Evolutionary conservation across 306 rosid species (phyloP), one percentile per base, ranked within the genome.

Genomic region (Pterocarpus macrocarpus): DNA sequence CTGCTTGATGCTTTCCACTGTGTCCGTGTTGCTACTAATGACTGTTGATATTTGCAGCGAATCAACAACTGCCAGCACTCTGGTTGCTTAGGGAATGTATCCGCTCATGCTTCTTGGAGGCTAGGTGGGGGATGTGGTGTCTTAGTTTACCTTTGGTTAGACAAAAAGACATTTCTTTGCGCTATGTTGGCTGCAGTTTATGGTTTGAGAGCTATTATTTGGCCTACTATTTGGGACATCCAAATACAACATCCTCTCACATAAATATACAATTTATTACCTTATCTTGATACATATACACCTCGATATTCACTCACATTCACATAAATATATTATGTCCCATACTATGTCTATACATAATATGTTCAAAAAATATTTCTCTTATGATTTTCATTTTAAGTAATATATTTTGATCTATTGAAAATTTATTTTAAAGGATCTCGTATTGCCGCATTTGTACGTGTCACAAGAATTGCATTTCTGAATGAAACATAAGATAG

Each of bases 31-130:
- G n/a, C n/a, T 43, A 58, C 47, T 75, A 33, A 56, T 28, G 33
- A 49, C 36, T 17, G 50, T 15, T 15, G 15, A 44, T 15, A 22
- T 44, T 41, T 76, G 82, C 89, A 86, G 90, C 1, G 90, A 87
- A 68, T 87, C 90, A 47, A 84, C 90, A 43, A 87, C 90, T 1
- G 90, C 90, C 64, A 87, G 90, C 86, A 87, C 90, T 39, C 68
- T 87, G 76, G 90, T 83, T 81, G 87, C 85, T 7, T 87, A 86
- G 85, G 68, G 78, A 49, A 53, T 14, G 67, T 8, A 34, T 55
- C 38, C 0, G 16, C 14, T 59, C 59, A 6, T 61, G 45, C 17
- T 73, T 55, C 32, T 17, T 73, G 55, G 78, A 11, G 9, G 68
- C 10, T 71, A 32, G 45, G 10, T 33, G 57, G 49, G 11, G 30